Conservation (phyloP, 176 grass and related monocot genomes). For the Ensete glaucum region DNA sequence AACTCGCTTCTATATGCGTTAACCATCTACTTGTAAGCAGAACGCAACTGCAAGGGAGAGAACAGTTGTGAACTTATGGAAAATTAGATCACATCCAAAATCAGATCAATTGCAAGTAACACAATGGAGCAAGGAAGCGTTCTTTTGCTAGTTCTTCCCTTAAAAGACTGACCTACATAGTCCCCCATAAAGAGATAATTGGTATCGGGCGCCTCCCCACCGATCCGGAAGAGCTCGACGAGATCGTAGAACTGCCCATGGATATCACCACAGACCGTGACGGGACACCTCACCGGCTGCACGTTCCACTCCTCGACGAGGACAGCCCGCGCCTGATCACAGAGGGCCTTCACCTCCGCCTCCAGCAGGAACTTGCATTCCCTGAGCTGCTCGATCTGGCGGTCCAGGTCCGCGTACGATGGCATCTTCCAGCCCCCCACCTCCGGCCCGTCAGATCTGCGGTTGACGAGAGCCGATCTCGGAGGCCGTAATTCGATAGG, state of each 20-base stretch:
- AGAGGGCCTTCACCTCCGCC: constrained; percentile 65
- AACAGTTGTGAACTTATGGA: no score
- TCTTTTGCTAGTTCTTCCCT: not conserved
- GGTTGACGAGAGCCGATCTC: no score
- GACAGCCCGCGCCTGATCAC: constrained; percentile 92
- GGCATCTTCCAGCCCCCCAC: constrained; percentile 38
- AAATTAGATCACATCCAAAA: no score
- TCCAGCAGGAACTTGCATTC: constrained; percentile 74
- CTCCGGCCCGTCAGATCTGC: no score
- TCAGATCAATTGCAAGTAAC: no score
- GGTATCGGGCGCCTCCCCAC: constrained; percentile 84
- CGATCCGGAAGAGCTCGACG: constrained; percentile 95
- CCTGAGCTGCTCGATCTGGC: constrained; percentile 91
- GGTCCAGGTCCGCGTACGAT: constrained; percentile 86
- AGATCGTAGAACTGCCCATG: constrained; percentile 98
- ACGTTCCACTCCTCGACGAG: constrained; percentile 99
- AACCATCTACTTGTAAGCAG: no score
- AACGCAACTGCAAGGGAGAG: no score
- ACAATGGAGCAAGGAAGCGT: not conserved
- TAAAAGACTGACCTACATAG: constrained; percentile 58
- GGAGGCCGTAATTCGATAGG: no score
- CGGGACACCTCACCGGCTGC: constrained; percentile 92
- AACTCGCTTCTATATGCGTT: no score
- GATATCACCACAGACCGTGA: constrained; percentile 96
- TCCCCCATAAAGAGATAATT: constrained; percentile 99